Conservation (phyloP, 179 eudicot genomes). For the Corrigiola litoralis region DNA sequence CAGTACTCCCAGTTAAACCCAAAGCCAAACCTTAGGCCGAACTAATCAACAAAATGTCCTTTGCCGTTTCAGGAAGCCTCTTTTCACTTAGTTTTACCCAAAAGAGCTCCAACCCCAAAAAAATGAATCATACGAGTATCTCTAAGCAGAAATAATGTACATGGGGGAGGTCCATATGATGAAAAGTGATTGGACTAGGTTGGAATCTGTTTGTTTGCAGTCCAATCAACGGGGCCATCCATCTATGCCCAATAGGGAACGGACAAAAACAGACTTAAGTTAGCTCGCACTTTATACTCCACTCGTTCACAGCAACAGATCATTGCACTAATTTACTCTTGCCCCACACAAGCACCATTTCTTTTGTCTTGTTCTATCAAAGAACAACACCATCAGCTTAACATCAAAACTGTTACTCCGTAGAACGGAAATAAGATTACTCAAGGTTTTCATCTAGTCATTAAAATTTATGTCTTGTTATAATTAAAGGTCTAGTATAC, state of each 20-base stretch:
- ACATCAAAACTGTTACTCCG: too few relatives aligned
- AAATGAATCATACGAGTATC: neutral
- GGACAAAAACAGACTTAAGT: neutral
- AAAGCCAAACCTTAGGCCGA: neutral
- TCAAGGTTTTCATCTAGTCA: too few relatives aligned
- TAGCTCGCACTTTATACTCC: too few relatives aligned
- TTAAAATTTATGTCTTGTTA: too few relatives aligned
- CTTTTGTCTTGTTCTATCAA: too few relatives aligned
- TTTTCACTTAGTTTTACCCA: neutral
- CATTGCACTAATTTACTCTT: too few relatives aligned
- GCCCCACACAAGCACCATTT: too few relatives aligned
- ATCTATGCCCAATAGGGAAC: neutral
- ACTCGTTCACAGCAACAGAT: too few relatives aligned
- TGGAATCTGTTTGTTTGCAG: neutral
- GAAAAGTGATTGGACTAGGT: neutral
- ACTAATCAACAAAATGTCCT: neutral
- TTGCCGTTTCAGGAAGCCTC: neutral
- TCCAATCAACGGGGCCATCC: neutral
- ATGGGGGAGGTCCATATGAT: neutral
- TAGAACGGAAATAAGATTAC: too few relatives aligned
- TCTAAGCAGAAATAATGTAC: slow-evolving; percentile 2
- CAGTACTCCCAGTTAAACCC: too few relatives aligned
- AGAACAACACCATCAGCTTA: too few relatives aligned
- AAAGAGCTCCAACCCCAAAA: neutral
- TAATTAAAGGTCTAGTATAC: too few relatives aligned